Evolutionary conservation across 208 protist genomes (phyloP), one percentile per base, ranked within the genome.

Genomic region (Endotrypanum monterogeii): DNA sequence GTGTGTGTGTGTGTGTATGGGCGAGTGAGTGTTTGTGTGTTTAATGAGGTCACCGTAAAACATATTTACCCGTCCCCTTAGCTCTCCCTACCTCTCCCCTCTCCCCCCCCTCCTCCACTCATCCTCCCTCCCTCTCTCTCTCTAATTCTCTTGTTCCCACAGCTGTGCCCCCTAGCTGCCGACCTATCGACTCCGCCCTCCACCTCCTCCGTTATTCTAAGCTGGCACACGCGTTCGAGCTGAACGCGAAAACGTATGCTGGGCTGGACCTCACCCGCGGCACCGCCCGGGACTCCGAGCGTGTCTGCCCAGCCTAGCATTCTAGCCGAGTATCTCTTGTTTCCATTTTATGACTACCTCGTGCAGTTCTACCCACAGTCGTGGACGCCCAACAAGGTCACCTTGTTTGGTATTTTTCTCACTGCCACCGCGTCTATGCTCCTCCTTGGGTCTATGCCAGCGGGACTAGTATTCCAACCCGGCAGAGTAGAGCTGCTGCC

Each of bases 311-410:
- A 93, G 78, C 81, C 83, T 7, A 93, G 83, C 60, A 83, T 93
- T 48, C 78, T 97, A 18, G 76, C 87, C 48, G 90, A 95, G 82
- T 89, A 94, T 74, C 56, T 95, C 39, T 78, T 89, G 48, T 90
- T 89, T 57, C 93, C 93, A 18, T 85, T 97, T 51, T 97, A 97
- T 71, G 90, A 95, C 74, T 84, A 52, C n/a, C 30, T 94, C 50
- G 83, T 92, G 35, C 71, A 65, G 46, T 89, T 83, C 44, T 92
- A 90, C 69, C 93, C 90, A 0, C 71, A 55, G 32, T 83, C 75
- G 48, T 95, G 89, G 88, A 50, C 72, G n/a, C 93, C 93, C 44
- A 97, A 97, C 83, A 89, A 83, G 65, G 79, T 97, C 63, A 97
- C 93, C 14, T 69, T 95, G 55, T 76, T 83, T 48, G 93, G 93